Evolutionary conservation across 331 rosid species (phyloP), one percentile per base, ranked within the genome.

Genomic region (Phaseolus coccineus): DNA sequence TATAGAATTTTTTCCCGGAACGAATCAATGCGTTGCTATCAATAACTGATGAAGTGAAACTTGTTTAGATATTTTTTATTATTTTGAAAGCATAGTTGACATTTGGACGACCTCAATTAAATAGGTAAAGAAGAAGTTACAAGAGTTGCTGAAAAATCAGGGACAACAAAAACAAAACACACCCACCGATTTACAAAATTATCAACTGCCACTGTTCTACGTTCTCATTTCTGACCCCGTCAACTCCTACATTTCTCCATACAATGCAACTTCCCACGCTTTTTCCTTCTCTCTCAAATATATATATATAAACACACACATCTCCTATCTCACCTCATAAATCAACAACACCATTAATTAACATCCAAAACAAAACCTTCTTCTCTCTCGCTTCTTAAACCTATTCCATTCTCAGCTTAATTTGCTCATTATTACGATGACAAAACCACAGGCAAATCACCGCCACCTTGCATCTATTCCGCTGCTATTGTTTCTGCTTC

Each of bases 391-490:
- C 31, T n/a, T 12, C 42, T 22, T 69, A 30, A 27, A 40, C 9
- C 55, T 28, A 19, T 69, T 69, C 51, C 55, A 35, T 42, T 57
- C 3, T 10, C 0, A 42, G 48, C 13, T 42, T 42, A 8, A 62
- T 62, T 63, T 37, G 8, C 52, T 65, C 65, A 8, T 0, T 2
- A 0, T 13, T 27, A 48, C 10, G 72, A 90, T 90, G 94, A 87
- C 84, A 8, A 86, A 71, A 3, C 37, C 65, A 37, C 48, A 22
- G 15, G 8, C 19, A 27, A 67, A 5, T 16, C 27, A 58, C 44
- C 82, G 25, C 2, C 27, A 24, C 25, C 44, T 22, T 31, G 40
- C 68, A 22, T 3, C 25, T 8, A 12, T 77, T 19, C 22, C 22
- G 42, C 56, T 80, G 39, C 62, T 70, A 3, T 14, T 69, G 25